Percentiles rank a stretch among this genome's conserved stretches.
Evolutionary conservation across 805 yeast species (phyloP).

Genomic region (Suhomyces sp.): DNA sequence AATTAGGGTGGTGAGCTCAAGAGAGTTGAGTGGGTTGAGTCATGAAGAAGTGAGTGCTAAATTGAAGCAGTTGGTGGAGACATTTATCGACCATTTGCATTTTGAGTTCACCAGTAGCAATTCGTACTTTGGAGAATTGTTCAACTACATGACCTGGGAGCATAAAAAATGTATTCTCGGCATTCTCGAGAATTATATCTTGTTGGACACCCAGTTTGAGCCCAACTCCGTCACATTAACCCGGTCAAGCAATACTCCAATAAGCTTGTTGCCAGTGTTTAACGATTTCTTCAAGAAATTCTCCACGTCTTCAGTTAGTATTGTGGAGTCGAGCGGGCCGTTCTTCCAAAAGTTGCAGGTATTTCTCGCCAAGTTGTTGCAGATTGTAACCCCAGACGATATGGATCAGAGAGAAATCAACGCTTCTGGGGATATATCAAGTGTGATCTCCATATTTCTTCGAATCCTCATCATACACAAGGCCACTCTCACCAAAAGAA

Average conservation of each 20-base stretch:
- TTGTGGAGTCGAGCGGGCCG: slow-evolving; percentile 16
- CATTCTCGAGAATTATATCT: slow-evolving; percentile 27
- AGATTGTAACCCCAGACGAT: neutral
- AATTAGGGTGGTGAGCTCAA: slow-evolving; percentile 17
- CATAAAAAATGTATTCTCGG: slow-evolving; percentile 23
- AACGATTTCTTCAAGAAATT: slow-evolving; percentile 48
- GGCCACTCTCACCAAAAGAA: slow-evolving; percentile 40
- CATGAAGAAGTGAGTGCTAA: slow-evolving; percentile 9
- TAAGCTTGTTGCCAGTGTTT: slow-evolving; percentile 34
- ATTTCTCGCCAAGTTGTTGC: slow-evolving; percentile 21
- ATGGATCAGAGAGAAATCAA: too few relatives aligned
- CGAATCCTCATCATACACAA: slow-evolving; percentile 60
- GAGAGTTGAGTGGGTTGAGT: slow-evolving; percentile 11
- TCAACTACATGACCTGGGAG: slow-evolving; percentile 30
- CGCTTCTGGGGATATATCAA: slow-evolving; percentile 10
- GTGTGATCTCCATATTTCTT: slow-evolving; percentile 46
- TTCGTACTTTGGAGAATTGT: slow-evolving; percentile 41
- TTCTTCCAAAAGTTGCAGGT: slow-evolving; percentile 21
- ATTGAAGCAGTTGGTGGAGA: slow-evolving; percentile 12
- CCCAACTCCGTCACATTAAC: neutral
- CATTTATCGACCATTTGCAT: slow-evolving; percentile 17
- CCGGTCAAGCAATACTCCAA: neutral
- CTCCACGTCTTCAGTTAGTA: slow-evolving; percentile 30
- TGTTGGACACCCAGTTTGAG: slow-evolving; percentile 15
- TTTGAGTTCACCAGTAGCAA: slow-evolving; percentile 27